These are phyloP conservation scores for Zygoascus hellenicus DNA, from an alignment of 1,139 yeast genomes.

Conservation along the genomic window DNA sequence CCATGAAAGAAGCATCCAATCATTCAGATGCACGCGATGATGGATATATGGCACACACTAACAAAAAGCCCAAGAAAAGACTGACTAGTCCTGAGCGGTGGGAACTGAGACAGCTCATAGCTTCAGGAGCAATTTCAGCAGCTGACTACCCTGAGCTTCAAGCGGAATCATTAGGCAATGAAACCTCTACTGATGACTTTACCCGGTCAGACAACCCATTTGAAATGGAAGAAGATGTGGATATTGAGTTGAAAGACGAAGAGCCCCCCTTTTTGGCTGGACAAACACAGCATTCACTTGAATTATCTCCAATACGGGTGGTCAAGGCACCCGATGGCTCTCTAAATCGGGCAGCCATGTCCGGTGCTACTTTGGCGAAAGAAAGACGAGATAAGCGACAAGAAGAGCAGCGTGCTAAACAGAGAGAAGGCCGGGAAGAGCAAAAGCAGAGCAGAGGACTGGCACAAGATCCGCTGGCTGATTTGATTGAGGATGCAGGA, in stretches of 20 bases:
- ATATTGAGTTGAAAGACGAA: slow-evolving; percentile 63
- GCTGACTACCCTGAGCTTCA: slow-evolving; percentile 64
- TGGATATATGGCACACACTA: too few species aligned
- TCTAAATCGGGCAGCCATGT: slow-evolving; percentile 65
- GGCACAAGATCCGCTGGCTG: slow-evolving; percentile 14
- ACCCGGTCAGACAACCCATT: slow-evolving; percentile 27
- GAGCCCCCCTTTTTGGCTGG: slow-evolving; percentile 73
- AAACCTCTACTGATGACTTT: slow-evolving; percentile 40
- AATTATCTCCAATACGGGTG: slow-evolving; percentile 50
- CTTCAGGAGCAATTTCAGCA: slow-evolving; percentile 68
- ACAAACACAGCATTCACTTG: slow-evolving; percentile 41
- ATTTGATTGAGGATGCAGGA: slow-evolving; percentile 14
- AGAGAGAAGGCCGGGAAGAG: slow-evolving; percentile 34
- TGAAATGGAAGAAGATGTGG: slow-evolving; percentile 53
- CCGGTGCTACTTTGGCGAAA: slow-evolving; percentile 65
- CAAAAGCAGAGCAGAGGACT: slow-evolving; percentile 32
- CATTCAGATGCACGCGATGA: slow-evolving; percentile 36
- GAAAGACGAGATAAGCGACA: slow-evolving; percentile 58
- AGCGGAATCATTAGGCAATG: slow-evolving; percentile 23
- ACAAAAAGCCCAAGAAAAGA: slow-evolving; percentile 36
- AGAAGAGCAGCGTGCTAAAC: slow-evolving; percentile 44
- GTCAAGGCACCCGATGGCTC: slow-evolving; percentile 76
- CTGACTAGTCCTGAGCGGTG: slow-evolving; percentile 83
- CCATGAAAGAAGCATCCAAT: slow-evolving; percentile 77
- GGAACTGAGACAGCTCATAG: slow-evolving; percentile 79